A percentile compares a stretch with the other conserved stretches of the same genome.
These are phyloP conservation scores for Digitaria exilis DNA, from an alignment of 202 grass and related monocot genomes.

Conservation along the genomic window DNA sequence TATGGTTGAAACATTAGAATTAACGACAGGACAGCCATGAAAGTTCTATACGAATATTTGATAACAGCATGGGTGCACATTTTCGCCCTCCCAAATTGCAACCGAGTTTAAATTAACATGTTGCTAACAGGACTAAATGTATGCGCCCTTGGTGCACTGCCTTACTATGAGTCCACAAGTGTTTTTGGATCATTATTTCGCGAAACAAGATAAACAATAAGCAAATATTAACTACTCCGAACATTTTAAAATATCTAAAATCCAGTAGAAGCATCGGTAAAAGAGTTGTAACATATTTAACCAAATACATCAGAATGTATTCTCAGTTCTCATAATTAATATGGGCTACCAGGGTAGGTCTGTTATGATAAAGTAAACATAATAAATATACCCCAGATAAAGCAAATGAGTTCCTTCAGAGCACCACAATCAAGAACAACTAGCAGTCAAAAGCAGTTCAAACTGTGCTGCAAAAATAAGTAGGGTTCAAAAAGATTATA, in stretches of 20 bases:
- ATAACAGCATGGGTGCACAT: background rate
- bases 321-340: conserved; percentile 9
- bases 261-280: conserved; percentile 23
- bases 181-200: conserved; percentile 14
- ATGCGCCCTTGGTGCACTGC: background rate
- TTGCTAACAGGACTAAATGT: conserved; percentile 2
- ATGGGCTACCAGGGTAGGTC: background rate
- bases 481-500: conserved; percentile 50
- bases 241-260: conserved; percentile 21
- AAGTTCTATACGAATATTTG: background rate
- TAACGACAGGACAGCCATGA: background rate
- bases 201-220: conserved; percentile 15
- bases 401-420: conserved; percentile 20
- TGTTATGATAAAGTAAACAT: conserved; percentile 29
- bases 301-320: conserved; percentile 38
- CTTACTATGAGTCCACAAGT: background rate
- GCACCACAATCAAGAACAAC: conserved; percentile 27
- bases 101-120: conserved; percentile 12
- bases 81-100: background rate
- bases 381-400: conserved; percentile 19
- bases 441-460: conserved; percentile 17
- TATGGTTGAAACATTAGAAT: background rate
- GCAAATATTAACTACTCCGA: conserved; percentile 2
- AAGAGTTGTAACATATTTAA: conserved; percentile 20
- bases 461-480: conserved; percentile 17